Base-by-base conservation (phyloP, 441 rosid genomes). In the Erodium trifolium region DNA sequence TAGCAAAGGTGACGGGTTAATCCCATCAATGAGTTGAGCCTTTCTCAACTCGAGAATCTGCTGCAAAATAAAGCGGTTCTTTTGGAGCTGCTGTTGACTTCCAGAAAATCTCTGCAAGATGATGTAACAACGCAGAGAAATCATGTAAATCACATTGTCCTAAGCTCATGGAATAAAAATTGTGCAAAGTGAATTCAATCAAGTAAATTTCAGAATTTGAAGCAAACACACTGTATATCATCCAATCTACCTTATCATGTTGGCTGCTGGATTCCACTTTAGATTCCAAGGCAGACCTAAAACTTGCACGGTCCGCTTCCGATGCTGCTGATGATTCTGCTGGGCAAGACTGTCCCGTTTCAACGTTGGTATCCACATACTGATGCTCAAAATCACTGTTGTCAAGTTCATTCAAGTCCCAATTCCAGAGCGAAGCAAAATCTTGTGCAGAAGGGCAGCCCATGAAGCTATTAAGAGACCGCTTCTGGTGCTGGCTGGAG, bases 361-460 rank as follows among this genome's bases (percentile, higher is more conserved):
- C 70, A 63, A 70, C 10, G 23, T 72, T 68, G 68, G 71, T 55
- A 69, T 80, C 71, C 66, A 75, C 71, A 60, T 68, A 62, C 47
- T 41, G 77, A 68, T 68, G 43, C 3, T 41, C 63, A 53, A 62
- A 10, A 63, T 45, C 72, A 73, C 37, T 73, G 62, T 72, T 49
- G 13, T 77, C 83, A 62, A 71, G 49, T 37, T 81, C 85, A 59
- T 70, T 80, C 74, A 80, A 81, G 76, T 82, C 83, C 78, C 85
- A 79, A 34, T 90, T 85, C 89, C 89, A 91, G 68, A 87, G 72
- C 19, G 80, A 78, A 5, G 85, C 88, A 27, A 90, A 86, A 74
- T 86, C 90, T 77, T 79, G 85, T 43, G 96, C 94, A 49, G 90
- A 77, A 79, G 96, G 94, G 70, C 92, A 89, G 37, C 90, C 91